A percentile compares a stretch with the other conserved stretches of the same genome.
Conservation (phyloP, 2,329 filamentous ascomycete genomes). For the Hypoxylon rubiginosum region DNA sequence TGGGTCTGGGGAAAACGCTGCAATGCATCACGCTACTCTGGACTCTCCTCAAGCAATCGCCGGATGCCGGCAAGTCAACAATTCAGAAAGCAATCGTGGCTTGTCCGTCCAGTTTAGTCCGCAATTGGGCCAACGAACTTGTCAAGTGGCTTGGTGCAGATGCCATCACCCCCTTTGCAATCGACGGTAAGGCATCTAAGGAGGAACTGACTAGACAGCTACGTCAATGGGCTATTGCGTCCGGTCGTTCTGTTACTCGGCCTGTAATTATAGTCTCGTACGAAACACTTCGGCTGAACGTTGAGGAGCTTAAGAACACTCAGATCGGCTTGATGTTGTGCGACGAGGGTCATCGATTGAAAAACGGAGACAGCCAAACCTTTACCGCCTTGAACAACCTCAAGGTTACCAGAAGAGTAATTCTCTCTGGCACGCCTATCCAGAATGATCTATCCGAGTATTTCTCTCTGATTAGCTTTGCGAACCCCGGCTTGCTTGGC, state of each 20-base stretch:
- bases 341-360: constrained; percentile 95
- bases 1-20: constrained; percentile 96
- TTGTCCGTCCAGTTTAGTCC: constrained; percentile 94
- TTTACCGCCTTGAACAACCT: constrained; percentile 91
- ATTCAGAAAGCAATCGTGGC: constrained; percentile 98
- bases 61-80: constrained; percentile 91
- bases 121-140: constrained; percentile 98
- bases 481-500: constrained; percentile 92
- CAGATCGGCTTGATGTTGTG: constrained; percentile 94
- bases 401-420: constrained; percentile 91
- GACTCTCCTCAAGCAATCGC: constrained; percentile 95
- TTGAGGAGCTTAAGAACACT: constrained; percentile 88
- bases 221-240: constrained; percentile 93
- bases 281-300: constrained; percentile 91
- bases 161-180: constrained; percentile 92
- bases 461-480: constrained; percentile 95
- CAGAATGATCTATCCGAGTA: constrained; percentile 99
- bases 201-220: constrained; percentile 91
- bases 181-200: constrained; percentile 96
- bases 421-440: constrained; percentile 95
- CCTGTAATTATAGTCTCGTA: constrained; percentile 98
- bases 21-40: constrained; percentile 98
- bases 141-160: constrained; percentile 96
- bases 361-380: constrained; percentile 96
- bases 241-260: constrained; percentile 87